Base-by-base conservation (phyloP, 139 green algal species). In the Micractinium sp. region DNA sequence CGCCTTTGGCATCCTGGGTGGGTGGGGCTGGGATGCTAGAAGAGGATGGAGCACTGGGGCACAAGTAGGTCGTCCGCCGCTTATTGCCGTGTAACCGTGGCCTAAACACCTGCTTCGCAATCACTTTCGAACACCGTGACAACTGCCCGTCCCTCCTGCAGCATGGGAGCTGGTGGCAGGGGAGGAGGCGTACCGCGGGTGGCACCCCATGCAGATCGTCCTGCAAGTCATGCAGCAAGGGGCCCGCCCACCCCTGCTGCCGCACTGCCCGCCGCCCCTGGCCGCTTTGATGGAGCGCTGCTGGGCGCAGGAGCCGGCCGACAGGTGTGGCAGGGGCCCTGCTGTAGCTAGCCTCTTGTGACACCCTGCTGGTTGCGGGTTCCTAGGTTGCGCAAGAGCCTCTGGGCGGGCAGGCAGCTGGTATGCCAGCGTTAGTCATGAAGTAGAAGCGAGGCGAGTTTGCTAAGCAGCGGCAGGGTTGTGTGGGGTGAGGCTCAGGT, bases 1-100 rank as follows among this genome's bases (percentile, higher is more conserved):
- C 75, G 77, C 87, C 29, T 94, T 94, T 71, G 92, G 92, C 27
- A 77, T 94, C 27, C 33, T 92, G 35, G 63, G 83, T 87, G 83
- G 22, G 61, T 27, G 47, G 47, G 9, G 63, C 63, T 71, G 63
- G 63, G 63, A 71, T 31, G 63, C n/a, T n/a, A n/a, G n/a, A n/a
- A n/a, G n/a, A n/a, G n/a, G n/a, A n/a, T n/a, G n/a, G n/a, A n/a
- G n/a, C n/a, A n/a, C n/a, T n/a, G n/a, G n/a, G n/a, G n/a, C n/a
- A n/a, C n/a, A n/a, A n/a, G n/a, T n/a, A n/a, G n/a, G n/a, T n/a
- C n/a, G n/a, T n/a, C n/a, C n/a, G n/a, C n/a, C n/a, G n/a, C n/a
- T n/a, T n/a, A n/a, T n/a, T n/a, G n/a, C n/a, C n/a, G n/a, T n/a
- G n/a, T n/a, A n/a, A n/a, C n/a, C n/a, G n/a, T n/a, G n/a, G n/a